Base-by-base conservation (phyloP, 768 basidiomycete genomes). In the Leccinum broughii region DNA sequence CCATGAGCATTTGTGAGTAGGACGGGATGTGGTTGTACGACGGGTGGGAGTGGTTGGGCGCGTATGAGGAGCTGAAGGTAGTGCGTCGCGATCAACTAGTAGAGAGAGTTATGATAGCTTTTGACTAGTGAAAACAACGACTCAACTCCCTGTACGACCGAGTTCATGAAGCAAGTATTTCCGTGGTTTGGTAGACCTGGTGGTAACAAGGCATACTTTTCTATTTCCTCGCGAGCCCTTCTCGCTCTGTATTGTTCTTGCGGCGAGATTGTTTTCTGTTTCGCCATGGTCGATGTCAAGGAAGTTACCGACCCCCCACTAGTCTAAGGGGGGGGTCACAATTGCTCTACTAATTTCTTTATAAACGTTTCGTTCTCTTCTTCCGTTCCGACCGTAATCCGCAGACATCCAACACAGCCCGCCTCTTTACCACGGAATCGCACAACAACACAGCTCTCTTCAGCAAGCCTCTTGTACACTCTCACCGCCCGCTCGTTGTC, bases 81-180 rank as follows among this genome's bases (percentile, higher is more conserved):
- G 20, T 76, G 78, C 1, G 88, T 89, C 3, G 90, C 87, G 67
- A 90, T 81, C 61, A 92, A 72, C 89, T 92, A 65, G 17, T 59
- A 7, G 55, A 20, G 1, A 3, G 15, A 28, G 24, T 48, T 14
- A 6, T n/a, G 22, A 15, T 17, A 39, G 37, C 34, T 30, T 30
- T 30, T 30, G 4, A 34, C 11, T 11, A 34, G 46, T 2, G 1
- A 17, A 17, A 6, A 51, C 8, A 20, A 87, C 65, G 76, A 89
- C 90, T 41, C 89, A 44, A 44, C 44, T 44, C 9, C 91, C 72
- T 98, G 95, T 30, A 98, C 78, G 32, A 94, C 92, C 34, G 93
- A 94, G 75, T 96, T 98, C 89, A 95, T 92, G 76, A 95, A 98
- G 75, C 95, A 98, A 0, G 94, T 96, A 72, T 92, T 92, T 48